Evolutionary conservation across 352 stramenopile genomes (phyloP).

Genomic region (Discostella stelligera): DNA sequence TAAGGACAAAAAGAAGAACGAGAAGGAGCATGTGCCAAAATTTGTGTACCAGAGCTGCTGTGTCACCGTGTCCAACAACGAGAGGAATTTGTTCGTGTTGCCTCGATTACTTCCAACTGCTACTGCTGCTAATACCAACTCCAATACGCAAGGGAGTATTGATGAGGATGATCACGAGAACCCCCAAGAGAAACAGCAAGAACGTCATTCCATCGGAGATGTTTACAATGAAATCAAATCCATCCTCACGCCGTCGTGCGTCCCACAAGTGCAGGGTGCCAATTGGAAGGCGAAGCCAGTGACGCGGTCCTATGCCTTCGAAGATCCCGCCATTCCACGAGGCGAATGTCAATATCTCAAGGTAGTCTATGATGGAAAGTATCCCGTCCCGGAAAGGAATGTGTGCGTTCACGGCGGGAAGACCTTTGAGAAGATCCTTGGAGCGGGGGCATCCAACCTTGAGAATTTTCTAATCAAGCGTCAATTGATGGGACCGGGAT

Average conservation of each 20-base stretch:
- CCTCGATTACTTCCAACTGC: conserved; percentile 54
- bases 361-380: conserved; percentile 94
- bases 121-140: neutral
- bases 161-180: conserved; percentile 70
- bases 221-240: conserved; percentile 90
- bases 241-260: conserved; percentile 88
- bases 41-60: conserved; percentile 91
- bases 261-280: conserved; percentile 88
- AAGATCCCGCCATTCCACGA: conserved; percentile 91
- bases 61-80: conserved; percentile 92
- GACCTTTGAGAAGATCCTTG: conserved; percentile 94
- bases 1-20: conserved; percentile 28
- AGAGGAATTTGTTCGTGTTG: conserved; percentile 94
- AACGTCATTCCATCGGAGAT: conserved; percentile 83
- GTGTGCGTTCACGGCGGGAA: conserved; percentile 87
- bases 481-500: conserved; percentile 96
- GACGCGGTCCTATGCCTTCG: conserved; percentile 96
- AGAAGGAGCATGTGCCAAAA: conserved; percentile 46
- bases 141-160: neutral
- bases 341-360: conserved; percentile 95
- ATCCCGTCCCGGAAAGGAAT: conserved; percentile 84
- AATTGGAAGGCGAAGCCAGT: conserved; percentile 94
- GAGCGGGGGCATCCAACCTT: conserved; percentile 88
- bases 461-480: conserved; percentile 98
- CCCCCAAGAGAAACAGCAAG: conserved; percentile 18